These are phyloP conservation scores for Epithele typhae DNA, from an alignment of 768 basidiomycete species.

Conservation along the genomic window DNA sequence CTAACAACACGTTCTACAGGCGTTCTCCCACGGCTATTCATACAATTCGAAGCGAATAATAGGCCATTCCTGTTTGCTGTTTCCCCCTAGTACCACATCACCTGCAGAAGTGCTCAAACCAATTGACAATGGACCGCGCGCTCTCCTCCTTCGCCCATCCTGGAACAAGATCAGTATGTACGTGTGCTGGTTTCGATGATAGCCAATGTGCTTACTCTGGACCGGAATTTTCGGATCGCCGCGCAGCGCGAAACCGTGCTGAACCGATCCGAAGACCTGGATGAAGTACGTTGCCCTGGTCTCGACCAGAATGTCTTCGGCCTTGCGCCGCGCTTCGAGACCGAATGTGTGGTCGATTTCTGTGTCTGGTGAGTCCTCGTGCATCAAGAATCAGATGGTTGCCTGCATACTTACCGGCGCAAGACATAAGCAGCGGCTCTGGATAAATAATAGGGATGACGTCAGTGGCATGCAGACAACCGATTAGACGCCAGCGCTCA, in stretches of 20 bases:
- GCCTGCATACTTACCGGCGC: conserved; percentile 48
- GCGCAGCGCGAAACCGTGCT: conserved; percentile 34
- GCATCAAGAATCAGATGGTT: not conserved
- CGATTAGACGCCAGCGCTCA: conserved; percentile 29
- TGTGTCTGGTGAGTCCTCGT: conserved; percentile 11
- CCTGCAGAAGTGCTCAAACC: conserved; percentile 14
- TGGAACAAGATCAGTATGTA: not conserved
- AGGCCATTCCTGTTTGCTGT: not conserved
- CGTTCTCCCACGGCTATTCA: not conserved
- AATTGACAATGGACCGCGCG: conserved; percentile 12
- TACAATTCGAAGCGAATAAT: not conserved
- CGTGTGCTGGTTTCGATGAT: not conserved
- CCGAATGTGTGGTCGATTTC: conserved; percentile 57
- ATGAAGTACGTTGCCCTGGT: conserved; percentile 50
- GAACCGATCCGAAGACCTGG: conserved; percentile 48
- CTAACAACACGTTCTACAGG: too few species aligned
- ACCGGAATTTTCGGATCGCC: conserved; percentile 20
- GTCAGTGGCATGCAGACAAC: not conserved
- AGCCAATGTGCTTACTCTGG: conserved; percentile 5
- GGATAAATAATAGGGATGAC: not conserved
- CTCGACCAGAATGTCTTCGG: conserved; percentile 52
- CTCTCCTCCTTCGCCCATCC: conserved; percentile 16
- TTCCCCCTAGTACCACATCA: too few species aligned
- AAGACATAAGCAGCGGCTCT: conserved; percentile 54
- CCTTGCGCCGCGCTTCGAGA: conserved; percentile 44